phyloP scores from a whole-genome alignment of 371 early-diverging fungal genomes.

The Rhizopus delemar region DNA sequence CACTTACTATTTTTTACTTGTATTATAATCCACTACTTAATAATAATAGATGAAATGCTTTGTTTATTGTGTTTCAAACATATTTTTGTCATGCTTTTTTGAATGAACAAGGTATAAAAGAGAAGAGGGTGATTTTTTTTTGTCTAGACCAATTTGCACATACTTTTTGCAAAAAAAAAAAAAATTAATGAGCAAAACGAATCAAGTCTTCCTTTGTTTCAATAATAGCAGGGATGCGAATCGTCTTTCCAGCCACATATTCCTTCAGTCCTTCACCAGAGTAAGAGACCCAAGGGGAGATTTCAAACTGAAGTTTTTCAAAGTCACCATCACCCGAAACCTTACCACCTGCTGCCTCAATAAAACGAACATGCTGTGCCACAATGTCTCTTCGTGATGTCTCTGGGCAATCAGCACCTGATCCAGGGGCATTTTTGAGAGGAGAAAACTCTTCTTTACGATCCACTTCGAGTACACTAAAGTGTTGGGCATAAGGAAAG shows the following conservation, averaged over 20 bases:
- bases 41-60: too few relatives aligned
- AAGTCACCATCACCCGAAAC: conserved; percentile 51
- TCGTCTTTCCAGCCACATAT: conserved; percentile 60
- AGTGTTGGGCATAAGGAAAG: conserved; percentile 81
- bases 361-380: conserved; percentile 82
- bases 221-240: conserved; percentile 47
- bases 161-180: conserved; percentile 13
- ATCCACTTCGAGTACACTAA: conserved; percentile 91
- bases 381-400: conserved; percentile 89
- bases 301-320: conserved; percentile 68
- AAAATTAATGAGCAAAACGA: conserved; percentile 29
- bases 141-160: too few relatives aligned
- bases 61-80: too few relatives aligned
- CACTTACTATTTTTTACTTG: background rate
- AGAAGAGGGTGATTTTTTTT: too few relatives aligned
- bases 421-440: conserved; percentile 94
- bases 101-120: background rate
- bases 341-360: conserved; percentile 83
- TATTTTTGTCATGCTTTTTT: too few relatives aligned
- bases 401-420: conserved; percentile 88
- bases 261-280: conserved; percentile 89
- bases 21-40: too few relatives aligned
- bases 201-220: conserved; percentile 49
- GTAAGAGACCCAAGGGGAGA: conserved; percentile 90
- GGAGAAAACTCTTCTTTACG: conserved; percentile 96